Base-by-base conservation (phyloP, 2,329 filamentous ascomycete species). In the Microcera coccophila region DNA sequence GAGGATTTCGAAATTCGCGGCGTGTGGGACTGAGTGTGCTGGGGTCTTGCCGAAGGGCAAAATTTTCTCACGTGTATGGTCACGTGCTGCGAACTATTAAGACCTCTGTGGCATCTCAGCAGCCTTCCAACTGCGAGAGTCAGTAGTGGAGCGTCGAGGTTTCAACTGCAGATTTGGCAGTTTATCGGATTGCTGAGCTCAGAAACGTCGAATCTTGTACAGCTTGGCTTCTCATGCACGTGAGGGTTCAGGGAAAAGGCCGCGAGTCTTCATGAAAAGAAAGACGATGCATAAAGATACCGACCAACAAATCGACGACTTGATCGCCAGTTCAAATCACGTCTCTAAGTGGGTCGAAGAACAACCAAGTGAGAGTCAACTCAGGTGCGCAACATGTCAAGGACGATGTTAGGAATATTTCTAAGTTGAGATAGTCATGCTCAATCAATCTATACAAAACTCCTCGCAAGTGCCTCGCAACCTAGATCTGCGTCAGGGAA, bases 401-500 rank as follows among this genome's bases (percentile, higher is more conserved):
- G 35, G 28, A 42, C 36, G 28, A 37, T 50, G 35, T 37, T 20
- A 45, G 42, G 39, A 44, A 51, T 44, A 42, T 50, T 52, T 41
- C 56, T 59, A 58, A 59, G 39, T 37, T 24, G 16, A 43, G 35
- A 35, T 52, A 59, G 54, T 43, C 52, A 48, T 50, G 72, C 69
- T 17, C 54, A 68, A 45, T 57, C 57, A 24, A 59, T 78, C 4
- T 79, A 79, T 54, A 55, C 69, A 12, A 63, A 65, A 37, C 68
- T 81, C 10, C 64, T 81, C 4, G 53, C 62, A 14, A 67, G 68
- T 44, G 75, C 77, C 20, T 68, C 71, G 9, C 73, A 77, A 54
- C 76, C 78, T 11, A 75, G 73, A 39, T 72, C 75, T 40, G 67
- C 70, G 19, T 81, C 76, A 4, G 77, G 76, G 11, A 74, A 79